Evolutionary conservation across 331 rosid species (phyloP).

Genomic region (Erythrophleum ivorense): DNA sequence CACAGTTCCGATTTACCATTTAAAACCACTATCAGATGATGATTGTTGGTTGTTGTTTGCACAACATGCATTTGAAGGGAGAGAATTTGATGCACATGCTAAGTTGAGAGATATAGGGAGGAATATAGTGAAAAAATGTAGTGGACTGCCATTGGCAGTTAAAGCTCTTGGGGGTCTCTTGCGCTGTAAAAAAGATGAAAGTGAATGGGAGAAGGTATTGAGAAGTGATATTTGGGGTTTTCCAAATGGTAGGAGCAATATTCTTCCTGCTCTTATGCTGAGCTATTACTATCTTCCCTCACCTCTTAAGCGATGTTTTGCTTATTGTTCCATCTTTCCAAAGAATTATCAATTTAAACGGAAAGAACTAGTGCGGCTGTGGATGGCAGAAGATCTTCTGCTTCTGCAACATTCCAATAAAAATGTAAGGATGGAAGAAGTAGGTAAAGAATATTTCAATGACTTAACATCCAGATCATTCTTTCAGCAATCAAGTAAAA

Average conservation of each 20-base stretch:
- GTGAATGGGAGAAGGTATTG: constrained; percentile 34
- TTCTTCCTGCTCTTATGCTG: constrained; percentile 43
- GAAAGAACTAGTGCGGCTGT: constrained; percentile 10
- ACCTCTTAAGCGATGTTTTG: constrained; percentile 36
- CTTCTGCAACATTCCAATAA: constrained; percentile 26
- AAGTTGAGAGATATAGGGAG: constrained; percentile 18
- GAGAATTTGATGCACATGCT: not conserved
- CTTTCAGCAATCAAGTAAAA: constrained; percentile 22
- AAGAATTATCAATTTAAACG: constrained; percentile 26
- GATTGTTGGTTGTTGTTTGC: constrained; percentile 42
- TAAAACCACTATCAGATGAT: constrained; percentile 33
- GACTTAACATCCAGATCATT: constrained; percentile 35
- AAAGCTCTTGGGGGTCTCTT: constrained; percentile 41
- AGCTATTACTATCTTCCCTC: constrained; percentile 40
- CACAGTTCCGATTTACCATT: constrained; percentile 18
- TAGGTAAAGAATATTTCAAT: constrained; percentile 26
- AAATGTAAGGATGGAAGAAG: constrained; percentile 26
- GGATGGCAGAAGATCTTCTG: constrained; percentile 42
- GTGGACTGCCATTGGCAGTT: constrained; percentile 36
- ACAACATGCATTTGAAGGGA: constrained; percentile 35
- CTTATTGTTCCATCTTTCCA: constrained; percentile 40
- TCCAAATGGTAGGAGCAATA: constrained; percentile 20
- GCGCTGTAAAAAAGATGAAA: constrained; percentile 20
- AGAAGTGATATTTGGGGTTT: constrained; percentile 37
- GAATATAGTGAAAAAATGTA: constrained; percentile 32